A percentile compares a stretch with the other conserved stretches of the same genome.
Evolutionary conservation across 1,139 yeast species (phyloP).

Genomic region (Candida pseudoviswanathii): DNA sequence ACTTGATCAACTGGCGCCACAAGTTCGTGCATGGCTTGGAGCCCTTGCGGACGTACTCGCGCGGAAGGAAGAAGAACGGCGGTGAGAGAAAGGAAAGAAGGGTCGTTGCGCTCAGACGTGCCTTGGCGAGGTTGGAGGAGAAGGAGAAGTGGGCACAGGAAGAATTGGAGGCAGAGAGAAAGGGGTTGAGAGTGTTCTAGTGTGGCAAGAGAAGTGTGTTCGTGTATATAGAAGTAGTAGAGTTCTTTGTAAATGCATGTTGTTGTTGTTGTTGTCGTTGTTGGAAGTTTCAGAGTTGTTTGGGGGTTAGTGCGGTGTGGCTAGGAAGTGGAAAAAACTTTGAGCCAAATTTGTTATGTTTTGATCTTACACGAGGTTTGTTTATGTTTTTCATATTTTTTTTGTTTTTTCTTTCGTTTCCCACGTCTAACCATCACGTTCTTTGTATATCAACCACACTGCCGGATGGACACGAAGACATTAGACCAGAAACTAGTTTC

Average conservation of each 20-base stretch:
- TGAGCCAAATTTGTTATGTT: background rate
- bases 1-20: slow-evolving; percentile 54
- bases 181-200: slow-evolving; percentile 33
- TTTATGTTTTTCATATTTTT: background rate
- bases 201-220: background rate
- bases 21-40: slow-evolving; percentile 58
- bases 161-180: slow-evolving; percentile 31
- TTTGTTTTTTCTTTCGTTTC: background rate
- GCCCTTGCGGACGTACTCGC: slow-evolving; percentile 57
- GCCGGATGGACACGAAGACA: slow-evolving; percentile 3
- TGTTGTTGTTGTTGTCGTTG: background rate
- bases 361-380: background rate
- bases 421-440: background rate
- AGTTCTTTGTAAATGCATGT: background rate
- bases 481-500: slow-evolving; percentile 13
- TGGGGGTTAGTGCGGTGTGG: no score
- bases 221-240: slow-evolving; percentile 1
- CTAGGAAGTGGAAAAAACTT: background rate
- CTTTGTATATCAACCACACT: background rate
- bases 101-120: slow-evolving; percentile 66
- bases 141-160: slow-evolving; percentile 31
- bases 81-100: slow-evolving; percentile 84
- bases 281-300: no score
- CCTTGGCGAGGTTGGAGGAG: slow-evolving; percentile 55
- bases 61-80: slow-evolving; percentile 80